Conservation (phyloP, 2,329 filamentous ascomycete genomes). For the Colletotrichum godetiae region DNA sequence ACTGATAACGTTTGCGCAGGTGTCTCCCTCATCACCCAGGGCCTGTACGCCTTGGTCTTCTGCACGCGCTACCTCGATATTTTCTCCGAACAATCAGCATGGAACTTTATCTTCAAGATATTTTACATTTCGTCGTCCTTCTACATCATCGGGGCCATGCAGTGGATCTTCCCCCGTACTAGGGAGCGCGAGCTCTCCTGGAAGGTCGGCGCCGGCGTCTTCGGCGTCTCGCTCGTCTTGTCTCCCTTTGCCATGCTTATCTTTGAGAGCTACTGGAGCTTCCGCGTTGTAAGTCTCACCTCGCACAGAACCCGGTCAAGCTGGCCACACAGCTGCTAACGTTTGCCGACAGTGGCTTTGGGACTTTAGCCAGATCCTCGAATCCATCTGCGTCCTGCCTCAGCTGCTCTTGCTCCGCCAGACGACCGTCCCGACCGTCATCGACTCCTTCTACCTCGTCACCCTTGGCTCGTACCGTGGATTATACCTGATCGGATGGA, state of each 20-base stretch:
- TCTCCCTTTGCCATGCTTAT: constrained; percentile 81
- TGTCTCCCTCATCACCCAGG: constrained; percentile 91
- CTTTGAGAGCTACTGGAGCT: constrained; percentile 65
- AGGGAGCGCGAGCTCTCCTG: constrained; percentile 92
- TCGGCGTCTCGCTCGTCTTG: constrained; percentile 72
- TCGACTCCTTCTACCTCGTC: constrained; percentile 95
- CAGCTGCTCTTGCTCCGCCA: constrained; percentile 92
- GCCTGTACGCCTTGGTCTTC: constrained; percentile 89
- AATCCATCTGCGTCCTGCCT: constrained; percentile 89
- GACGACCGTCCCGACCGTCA: constrained; percentile 94
- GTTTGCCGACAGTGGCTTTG: constrained; percentile 73
- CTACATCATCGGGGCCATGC: constrained; percentile 91
- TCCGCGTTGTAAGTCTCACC: constrained; percentile 59
- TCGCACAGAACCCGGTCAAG: neutral
- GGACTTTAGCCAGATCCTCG: constrained; percentile 91
- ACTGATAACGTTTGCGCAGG: constrained; percentile 59
- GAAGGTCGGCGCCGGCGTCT: constrained; percentile 82
- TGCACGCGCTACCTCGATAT: constrained; percentile 88
- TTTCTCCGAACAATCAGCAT: constrained; percentile 67
- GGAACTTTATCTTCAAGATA: constrained; percentile 88
- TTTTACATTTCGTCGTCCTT: constrained; percentile 87
- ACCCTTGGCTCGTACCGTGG: constrained; percentile 88
- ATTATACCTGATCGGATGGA: constrained; percentile 94
- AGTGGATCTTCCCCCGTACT: constrained; percentile 86
- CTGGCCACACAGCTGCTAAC: constrained; percentile 32